Percentiles rank a stretch among this genome's conserved stretches.
Evolutionary conservation across 768 basidiomycete species (phyloP).

Genomic region (Podaxis carcinomalis): DNA sequence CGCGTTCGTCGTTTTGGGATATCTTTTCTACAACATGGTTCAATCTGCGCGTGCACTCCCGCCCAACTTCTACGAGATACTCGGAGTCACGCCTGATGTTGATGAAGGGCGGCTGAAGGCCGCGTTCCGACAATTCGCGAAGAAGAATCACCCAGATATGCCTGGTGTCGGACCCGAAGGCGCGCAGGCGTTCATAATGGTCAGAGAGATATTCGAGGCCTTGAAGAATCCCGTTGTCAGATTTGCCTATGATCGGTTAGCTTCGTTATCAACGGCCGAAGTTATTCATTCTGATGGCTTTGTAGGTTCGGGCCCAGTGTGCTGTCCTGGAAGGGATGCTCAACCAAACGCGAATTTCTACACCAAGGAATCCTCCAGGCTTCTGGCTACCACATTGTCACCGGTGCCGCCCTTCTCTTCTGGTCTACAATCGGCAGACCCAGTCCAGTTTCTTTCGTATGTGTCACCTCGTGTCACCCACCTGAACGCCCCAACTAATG

Average conservation of each 20-base stretch:
- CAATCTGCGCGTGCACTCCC: slow-evolving; percentile 51
- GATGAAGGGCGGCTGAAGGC: slow-evolving; percentile 65
- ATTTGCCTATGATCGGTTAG: slow-evolving; percentile 84
- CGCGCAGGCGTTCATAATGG: slow-evolving; percentile 62
- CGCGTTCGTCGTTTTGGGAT: slow-evolving; percentile 57
- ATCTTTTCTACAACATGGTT: slow-evolving; percentile 62
- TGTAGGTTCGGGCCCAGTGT: slow-evolving; percentile 76
- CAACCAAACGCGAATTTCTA: slow-evolving; percentile 68
- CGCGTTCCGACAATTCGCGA: slow-evolving; percentile 75
- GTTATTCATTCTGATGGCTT: not conserved
- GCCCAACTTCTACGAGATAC: slow-evolving; percentile 77
- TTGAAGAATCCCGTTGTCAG: slow-evolving; percentile 71
- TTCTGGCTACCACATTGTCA: slow-evolving; percentile 62
- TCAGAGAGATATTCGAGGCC: slow-evolving; percentile 73
- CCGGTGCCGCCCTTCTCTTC: slow-evolving; percentile 53
- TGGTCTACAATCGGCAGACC: slow-evolving; percentile 58
- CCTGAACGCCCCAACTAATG: slow-evolving; percentile 5
- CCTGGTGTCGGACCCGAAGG: slow-evolving; percentile 52
- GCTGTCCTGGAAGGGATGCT: slow-evolving; percentile 57
- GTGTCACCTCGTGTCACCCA: slow-evolving; percentile 28
- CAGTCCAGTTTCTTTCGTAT: slow-evolving; percentile 61
- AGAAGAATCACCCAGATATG: slow-evolving; percentile 73
- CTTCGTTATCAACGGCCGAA: not conserved
- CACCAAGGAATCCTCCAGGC: slow-evolving; percentile 58
- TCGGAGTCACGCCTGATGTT: slow-evolving; percentile 56